Evolutionary conservation across 2,329 filamentous ascomycete species (phyloP).

Genomic region (Lasiodiplodia hormozganensis): DNA sequence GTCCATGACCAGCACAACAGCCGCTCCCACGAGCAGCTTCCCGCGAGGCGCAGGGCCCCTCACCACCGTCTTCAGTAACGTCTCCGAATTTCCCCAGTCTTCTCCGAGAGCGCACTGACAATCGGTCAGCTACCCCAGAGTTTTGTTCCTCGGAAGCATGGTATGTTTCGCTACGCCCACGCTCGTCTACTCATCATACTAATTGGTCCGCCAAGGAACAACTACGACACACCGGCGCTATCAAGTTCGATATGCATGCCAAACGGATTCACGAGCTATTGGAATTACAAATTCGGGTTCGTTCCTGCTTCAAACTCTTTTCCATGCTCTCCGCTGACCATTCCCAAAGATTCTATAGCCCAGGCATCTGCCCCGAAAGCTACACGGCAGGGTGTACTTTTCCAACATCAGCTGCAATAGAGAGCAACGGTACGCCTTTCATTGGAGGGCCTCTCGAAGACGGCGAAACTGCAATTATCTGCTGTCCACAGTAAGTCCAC

Average conservation of each 20-base stretch:
- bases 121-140: conserved; percentile 2
- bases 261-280: conserved; percentile 1
- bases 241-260: conserved; percentile 19
- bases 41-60: conserved; percentile 8
- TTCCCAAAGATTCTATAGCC: conserved; percentile 2
- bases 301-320: not conserved
- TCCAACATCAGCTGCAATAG: not conserved
- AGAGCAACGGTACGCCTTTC: conserved; percentile 15
- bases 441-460: not conserved
- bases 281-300: conserved; percentile 11
- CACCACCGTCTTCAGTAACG: conserved; percentile 13
- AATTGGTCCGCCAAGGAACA: not conserved
- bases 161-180: not conserved
- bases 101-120: not conserved
- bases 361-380: conserved; percentile 11
- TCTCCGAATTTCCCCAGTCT: not conserved
- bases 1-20: not conserved
- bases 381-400: conserved; percentile 1
- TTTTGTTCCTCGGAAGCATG: conserved; percentile 3
- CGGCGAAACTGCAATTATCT: conserved; percentile 2
- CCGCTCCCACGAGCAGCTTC: not conserved
- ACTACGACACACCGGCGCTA: not conserved
- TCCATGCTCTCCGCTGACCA: not conserved
- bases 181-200: not conserved
- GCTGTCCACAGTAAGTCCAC: conserved; percentile 3